phyloP scores from a whole-genome alignment of 148 eudicot species.

The Vaccinium myrtillus region DNA sequence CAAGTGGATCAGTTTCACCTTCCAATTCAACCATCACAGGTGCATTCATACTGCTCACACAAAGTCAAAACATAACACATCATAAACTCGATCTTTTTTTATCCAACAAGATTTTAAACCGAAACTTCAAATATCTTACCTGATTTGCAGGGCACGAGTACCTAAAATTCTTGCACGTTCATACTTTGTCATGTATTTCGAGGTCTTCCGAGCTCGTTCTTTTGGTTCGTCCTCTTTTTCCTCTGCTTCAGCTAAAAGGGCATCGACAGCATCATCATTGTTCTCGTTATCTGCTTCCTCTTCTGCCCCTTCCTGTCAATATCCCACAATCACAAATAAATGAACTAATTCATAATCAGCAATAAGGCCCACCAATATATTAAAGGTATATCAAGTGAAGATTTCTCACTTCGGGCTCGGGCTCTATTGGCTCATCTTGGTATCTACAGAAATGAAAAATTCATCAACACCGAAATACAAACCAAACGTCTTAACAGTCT shows the following conservation, averaged over 20 bases:
- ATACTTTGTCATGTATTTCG: constrained; percentile 84
- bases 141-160: constrained; percentile 65
- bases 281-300: constrained; percentile 46
- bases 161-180: constrained; percentile 68
- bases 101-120: neutral
- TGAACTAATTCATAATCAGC: neutral
- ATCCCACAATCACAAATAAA: neutral
- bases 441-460: constrained; percentile 29
- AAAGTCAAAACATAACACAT: neutral
- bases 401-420: constrained; percentile 42
- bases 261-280: constrained; percentile 65
- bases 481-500: neutral
- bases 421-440: constrained; percentile 48
- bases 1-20: constrained; percentile 73
- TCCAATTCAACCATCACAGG: constrained; percentile 74
- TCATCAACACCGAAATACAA: neutral
- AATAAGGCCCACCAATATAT: constrained; percentile 1
- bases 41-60: constrained; percentile 58
- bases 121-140: constrained; percentile 22
- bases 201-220: constrained; percentile 71
- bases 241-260: constrained; percentile 57
- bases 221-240: constrained; percentile 59
- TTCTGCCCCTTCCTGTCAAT: constrained; percentile 61
- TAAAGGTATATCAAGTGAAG: constrained; percentile 1
- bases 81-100: neutral